Evolutionary conservation across 768 basidiomycete species (phyloP).

Genomic region (Mrakia gelida): DNA sequence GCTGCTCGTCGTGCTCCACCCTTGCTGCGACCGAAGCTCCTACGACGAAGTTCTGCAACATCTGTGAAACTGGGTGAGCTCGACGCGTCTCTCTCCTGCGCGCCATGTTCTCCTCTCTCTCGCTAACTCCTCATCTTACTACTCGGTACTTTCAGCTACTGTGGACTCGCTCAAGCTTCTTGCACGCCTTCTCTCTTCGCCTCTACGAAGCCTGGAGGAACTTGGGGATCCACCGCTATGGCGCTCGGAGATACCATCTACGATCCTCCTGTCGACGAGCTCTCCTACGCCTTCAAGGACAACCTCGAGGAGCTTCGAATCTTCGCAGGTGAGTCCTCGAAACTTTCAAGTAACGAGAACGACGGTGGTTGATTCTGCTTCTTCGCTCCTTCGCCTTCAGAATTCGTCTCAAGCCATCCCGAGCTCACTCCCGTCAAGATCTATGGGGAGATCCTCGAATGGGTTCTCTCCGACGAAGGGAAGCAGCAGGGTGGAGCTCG

Average conservation of each 20-base stretch:
- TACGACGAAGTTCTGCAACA: neutral
- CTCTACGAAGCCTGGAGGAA: neutral
- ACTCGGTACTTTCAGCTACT: neutral
- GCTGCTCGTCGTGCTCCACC: conserved; percentile 13
- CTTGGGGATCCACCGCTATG: neutral
- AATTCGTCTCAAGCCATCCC: conserved; percentile 10
- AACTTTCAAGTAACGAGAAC: neutral
- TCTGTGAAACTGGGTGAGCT: conserved; percentile 24
- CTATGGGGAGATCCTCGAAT: conserved; percentile 25
- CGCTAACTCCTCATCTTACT: neutral
- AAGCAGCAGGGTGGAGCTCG: conserved; percentile 20
- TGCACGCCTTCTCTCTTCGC: conserved; percentile 14
- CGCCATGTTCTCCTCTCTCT: neutral
- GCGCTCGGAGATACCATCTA: conserved; percentile 8
- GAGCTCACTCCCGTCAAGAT: conserved; percentile 10
- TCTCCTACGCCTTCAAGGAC: conserved; percentile 28
- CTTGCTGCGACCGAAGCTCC: conserved; percentile 25
- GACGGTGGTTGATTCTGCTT: neutral
- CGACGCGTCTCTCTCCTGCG: neutral
- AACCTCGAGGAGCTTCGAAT: conserved; percentile 26
- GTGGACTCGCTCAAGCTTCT: neutral
- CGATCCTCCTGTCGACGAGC: conserved; percentile 25
- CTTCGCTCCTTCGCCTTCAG: neutral
- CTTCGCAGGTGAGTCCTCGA: conserved; percentile 14
- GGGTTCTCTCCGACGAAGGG: conserved; percentile 22